Evolutionary conservation across 106 monocot species (phyloP), one percentile per base, ranked within the genome.

Genomic region (Acorus calamus): DNA sequence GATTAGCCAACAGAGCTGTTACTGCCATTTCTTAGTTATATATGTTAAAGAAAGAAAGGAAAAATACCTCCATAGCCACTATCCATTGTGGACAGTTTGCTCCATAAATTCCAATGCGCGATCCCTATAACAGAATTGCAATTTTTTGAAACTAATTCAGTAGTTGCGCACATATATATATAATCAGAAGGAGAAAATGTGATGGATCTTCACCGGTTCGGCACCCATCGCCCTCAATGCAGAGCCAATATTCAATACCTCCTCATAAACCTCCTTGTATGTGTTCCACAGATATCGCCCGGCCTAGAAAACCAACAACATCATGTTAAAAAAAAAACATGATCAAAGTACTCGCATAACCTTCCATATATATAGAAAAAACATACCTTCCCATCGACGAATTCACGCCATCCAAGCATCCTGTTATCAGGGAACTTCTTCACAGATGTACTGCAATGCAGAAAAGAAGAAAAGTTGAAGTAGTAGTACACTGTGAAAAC

Each of bases 341-440:
- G 28, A 28, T 28, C 28, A 28, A 28, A 28, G 0, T 28, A 28
- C 28, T 28, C 0, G 28, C 48, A 51, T 12, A 73, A 42, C 6
- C n/a, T n/a, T n/a, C n/a, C 42, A 13, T 5, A 63, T 44, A 6
- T n/a, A 7, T 12, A 6, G 44, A 52, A 44, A 50, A 58, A n/a
- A 49, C n/a, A 50, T 76, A 93, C 92, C 76, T 80, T 85, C 58
- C 90, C 90, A 51, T 85, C 46, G 7, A 58, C 57, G 11, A 87
- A 72, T 53, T 87, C 82, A 8, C 94, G 84, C 87, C 94, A 87
- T 65, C 94, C 94, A 45, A 96, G 90, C 94, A 96, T 90, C 64
- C 61, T 76, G 70, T 96, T 90, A 8, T 62, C 67, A 3, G 81
- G 52, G 66, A 80, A 85, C 66, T 85, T 85, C 59, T 82, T 67